Percentiles rank a stretch among this genome's conserved stretches.
phyloP scores from a whole-genome alignment of 2,329 filamentous ascomycete genomes.

The Botrytis medusae region DNA sequence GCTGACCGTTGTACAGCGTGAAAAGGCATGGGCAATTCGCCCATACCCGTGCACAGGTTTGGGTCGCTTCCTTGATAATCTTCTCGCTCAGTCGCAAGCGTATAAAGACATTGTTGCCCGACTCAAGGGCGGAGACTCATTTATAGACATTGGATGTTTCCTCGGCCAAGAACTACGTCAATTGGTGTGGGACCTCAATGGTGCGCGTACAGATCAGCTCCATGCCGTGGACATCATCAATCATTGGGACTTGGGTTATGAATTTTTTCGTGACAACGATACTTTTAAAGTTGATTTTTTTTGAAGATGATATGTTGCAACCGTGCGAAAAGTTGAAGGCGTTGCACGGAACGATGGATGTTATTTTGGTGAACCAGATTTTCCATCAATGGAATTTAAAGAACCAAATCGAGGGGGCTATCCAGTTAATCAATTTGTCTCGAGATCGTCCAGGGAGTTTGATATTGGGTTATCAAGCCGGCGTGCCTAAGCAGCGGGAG shows the following conservation, averaged over 20 bases:
- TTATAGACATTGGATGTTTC: constrained; percentile 39
- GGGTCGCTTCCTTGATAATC: constrained; percentile 28
- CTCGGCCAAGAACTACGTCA: constrained; percentile 44
- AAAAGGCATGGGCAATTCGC: constrained; percentile 26
- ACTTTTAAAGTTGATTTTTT: constrained; percentile 38
- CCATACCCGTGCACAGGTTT: constrained; percentile 30
- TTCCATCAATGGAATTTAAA: constrained; percentile 16
- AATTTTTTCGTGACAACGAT: constrained; percentile 43
- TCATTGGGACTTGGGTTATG: constrained; percentile 41
- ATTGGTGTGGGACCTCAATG: constrained; percentile 37
- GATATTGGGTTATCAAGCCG: background rate
- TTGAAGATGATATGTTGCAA: constrained; percentile 38
- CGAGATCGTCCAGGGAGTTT: constrained; percentile 5
- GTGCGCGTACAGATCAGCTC: constrained; percentile 37
- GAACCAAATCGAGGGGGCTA: background rate
- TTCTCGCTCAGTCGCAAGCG: constrained; percentile 20
- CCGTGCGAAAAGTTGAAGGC: background rate
- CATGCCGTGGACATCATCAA: constrained; percentile 40
- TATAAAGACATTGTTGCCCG: constrained; percentile 26
- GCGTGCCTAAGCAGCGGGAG: background rate
- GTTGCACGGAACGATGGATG: constrained; percentile 5
- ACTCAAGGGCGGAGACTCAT: constrained; percentile 25
- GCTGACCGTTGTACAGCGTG: constrained; percentile 18
- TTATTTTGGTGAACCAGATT: constrained; percentile 2
- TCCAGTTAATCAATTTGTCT: background rate